Evolutionary conservation across 345 rosid genomes (phyloP), one percentile per base, ranked within the genome.

Genomic region (Gossypium rotundifolium): DNA sequence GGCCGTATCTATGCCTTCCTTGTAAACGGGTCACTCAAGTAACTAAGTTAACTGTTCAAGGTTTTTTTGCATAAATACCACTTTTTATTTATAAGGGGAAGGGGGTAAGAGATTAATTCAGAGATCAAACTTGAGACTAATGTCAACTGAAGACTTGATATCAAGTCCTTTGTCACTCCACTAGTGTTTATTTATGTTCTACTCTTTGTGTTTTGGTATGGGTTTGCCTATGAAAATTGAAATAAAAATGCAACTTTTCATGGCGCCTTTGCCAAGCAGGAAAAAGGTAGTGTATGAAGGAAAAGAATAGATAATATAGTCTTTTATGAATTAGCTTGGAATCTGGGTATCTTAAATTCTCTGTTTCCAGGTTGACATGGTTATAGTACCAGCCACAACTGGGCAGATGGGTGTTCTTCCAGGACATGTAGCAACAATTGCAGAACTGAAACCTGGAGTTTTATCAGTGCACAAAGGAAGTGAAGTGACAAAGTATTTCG

Each of bases 331-430:
- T 70, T 53, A 11, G 9, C 1, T 33, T 0, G 1, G 40, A 42
- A 69, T 72, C 42, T 13, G 53, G 20, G 11, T 49, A 23, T 57
- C 51, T 27, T 57, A 11, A 73, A 17, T n/a, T 13, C 23, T 6
- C 25, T 61, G 54, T 52, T 49, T 60, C 11, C 72, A 44, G 93
- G 90, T 87, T 73, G 93, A 85, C 86, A 85, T 87, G 93, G 87
- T 87, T 69, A 86, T 89, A 22, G 65, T 86, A 4, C 93, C 91
- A 58, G 88, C 93, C 62, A 86, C 91, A 58, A 84, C 87, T 0
- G 88, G 88, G 55, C 90, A 89, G 29, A 87, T 87, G 88, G 93
- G 91, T 70, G 87, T 87, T 73, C 75, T 89, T 69, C 91, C 91
- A 3, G 88, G 89, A 51, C 89, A 87, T 61, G 90, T 83, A 3